Percentiles rank a stretch among this genome's conserved stretches.
phyloP scores from a whole-genome alignment of 352 stramenopile species.

The Globisporangium irregulare region DNA sequence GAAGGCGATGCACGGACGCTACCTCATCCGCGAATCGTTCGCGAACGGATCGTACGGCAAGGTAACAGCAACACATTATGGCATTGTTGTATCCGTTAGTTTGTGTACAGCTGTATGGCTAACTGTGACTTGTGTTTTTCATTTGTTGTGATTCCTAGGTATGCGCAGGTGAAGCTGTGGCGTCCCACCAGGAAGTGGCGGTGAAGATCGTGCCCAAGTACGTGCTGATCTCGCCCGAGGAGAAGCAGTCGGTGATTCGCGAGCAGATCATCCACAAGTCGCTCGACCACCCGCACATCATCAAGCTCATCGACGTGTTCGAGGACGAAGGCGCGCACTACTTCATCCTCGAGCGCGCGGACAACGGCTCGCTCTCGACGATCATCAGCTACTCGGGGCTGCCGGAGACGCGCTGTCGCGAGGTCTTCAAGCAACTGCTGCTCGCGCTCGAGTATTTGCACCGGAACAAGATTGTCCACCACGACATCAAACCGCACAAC shows the following conservation, averaged over 20 bases:
- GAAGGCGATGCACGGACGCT: slow-evolving; percentile 66
- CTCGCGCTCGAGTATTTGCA: slow-evolving; percentile 68
- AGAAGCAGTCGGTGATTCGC: slow-evolving; percentile 72
- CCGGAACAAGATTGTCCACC: slow-evolving; percentile 81
- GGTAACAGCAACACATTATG: slow-evolving; percentile 16
- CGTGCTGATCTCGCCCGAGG: slow-evolving; percentile 60
- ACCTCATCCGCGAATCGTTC: slow-evolving; percentile 74
- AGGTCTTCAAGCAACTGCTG: slow-evolving; percentile 58
- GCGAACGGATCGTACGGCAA: slow-evolving; percentile 68
- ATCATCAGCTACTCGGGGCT: slow-evolving; percentile 50
- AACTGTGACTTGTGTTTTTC: background rate
- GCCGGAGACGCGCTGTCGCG: slow-evolving; percentile 43
- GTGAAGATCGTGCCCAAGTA: slow-evolving; percentile 81
- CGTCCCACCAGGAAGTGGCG: slow-evolving; percentile 54
- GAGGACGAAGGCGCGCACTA: slow-evolving; percentile 74
- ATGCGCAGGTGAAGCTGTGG: slow-evolving; percentile 44
- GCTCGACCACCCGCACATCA: slow-evolving; percentile 67
- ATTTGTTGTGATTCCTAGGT: slow-evolving; percentile 18
- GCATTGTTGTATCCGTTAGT: background rate
- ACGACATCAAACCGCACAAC: slow-evolving; percentile 90
- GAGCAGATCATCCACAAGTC: slow-evolving; percentile 69
- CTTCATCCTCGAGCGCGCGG: slow-evolving; percentile 67
- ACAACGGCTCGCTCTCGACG: slow-evolving; percentile 50
- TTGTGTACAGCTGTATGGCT: slow-evolving; percentile 9
- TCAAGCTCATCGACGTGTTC: slow-evolving; percentile 72